phyloP scores from a whole-genome alignment of 805 yeast species.

The Naumovozyma dairenensis region DNA sequence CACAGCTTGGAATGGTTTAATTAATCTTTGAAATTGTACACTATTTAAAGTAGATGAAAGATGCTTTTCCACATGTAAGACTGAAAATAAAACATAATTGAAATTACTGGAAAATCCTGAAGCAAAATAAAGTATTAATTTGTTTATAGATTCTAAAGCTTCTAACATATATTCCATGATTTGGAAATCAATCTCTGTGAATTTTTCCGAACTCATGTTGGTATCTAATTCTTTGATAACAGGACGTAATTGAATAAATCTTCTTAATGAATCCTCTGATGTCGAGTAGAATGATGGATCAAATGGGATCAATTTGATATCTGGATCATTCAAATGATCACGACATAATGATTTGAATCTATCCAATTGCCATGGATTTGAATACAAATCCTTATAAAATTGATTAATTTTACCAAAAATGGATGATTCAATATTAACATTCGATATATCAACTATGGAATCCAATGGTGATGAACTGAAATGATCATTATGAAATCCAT shows the following conservation, averaged over 20 bases:
- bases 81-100: constrained; percentile 7
- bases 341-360: constrained; percentile 7
- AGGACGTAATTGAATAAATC: constrained; percentile 6
- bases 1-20: constrained; percentile 6
- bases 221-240: constrained; percentile 3
- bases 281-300: constrained; percentile 10
- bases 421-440: constrained; percentile 5
- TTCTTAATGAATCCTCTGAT: constrained; percentile 6
- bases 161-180: constrained; percentile 3
- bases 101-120: constrained; percentile 6
- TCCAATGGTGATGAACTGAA: constrained; percentile 3
- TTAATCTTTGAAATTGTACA: constrained; percentile 6
- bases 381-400: constrained; percentile 7
- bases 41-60: constrained; percentile 3
- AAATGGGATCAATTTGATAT: constrained; percentile 3
- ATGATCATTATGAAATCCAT: not conserved
- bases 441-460: constrained; percentile 5
- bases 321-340: constrained; percentile 1
- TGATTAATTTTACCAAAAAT: constrained; percentile 9
- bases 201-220: constrained; percentile 2
- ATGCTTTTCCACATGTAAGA: constrained; percentile 10
- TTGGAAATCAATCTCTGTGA: constrained; percentile 7
- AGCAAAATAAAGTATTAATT: constrained; percentile 7
- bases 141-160: constrained; percentile 7
- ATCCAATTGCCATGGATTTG: constrained; percentile 13